These are phyloP conservation scores for Aspergillus sp. DNA, from an alignment of 2,329 filamentous ascomycete genomes.

Conservation along the genomic window DNA sequence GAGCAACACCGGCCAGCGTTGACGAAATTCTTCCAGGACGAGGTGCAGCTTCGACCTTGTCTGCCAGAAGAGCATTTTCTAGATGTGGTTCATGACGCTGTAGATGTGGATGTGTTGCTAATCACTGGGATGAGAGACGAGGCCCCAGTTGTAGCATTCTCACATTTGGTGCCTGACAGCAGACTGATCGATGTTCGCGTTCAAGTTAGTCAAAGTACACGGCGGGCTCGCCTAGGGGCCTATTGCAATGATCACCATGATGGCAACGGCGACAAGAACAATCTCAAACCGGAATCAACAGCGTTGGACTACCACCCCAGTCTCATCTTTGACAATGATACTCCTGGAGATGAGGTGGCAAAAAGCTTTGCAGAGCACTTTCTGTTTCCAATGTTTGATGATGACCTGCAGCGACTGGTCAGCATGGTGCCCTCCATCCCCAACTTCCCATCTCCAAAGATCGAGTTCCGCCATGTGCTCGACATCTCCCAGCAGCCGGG, in stretches of 20 bases:
- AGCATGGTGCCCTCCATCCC: slow-evolving; percentile 47
- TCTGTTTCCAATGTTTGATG: slow-evolving; percentile 45
- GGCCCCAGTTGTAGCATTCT: slow-evolving; percentile 50
- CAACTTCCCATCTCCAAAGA: slow-evolving; percentile 47
- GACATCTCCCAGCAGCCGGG: slow-evolving; percentile 48
- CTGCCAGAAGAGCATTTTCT: slow-evolving; percentile 52
- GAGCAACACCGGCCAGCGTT: slow-evolving; percentile 54
- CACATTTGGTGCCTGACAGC: slow-evolving; percentile 50
- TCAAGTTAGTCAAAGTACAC: slow-evolving; percentile 34
- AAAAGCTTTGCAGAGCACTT: slow-evolving; percentile 37
- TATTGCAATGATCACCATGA: background rate
- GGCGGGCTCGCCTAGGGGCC: slow-evolving; percentile 11
- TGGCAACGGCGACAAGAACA: slow-evolving; percentile 4
- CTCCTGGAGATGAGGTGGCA: slow-evolving; percentile 34
- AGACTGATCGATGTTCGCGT: slow-evolving; percentile 54
- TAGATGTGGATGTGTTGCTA: slow-evolving; percentile 50
- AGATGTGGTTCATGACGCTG: slow-evolving; percentile 37
- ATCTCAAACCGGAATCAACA: slow-evolving; percentile 14
- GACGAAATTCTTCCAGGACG: slow-evolving; percentile 48
- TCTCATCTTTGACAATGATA: slow-evolving; percentile 51
- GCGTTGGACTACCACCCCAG: slow-evolving; percentile 34
- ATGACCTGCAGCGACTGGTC: slow-evolving; percentile 43
- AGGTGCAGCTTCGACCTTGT: slow-evolving; percentile 39
- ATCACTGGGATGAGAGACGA: slow-evolving; percentile 62
- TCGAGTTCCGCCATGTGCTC: slow-evolving; percentile 57